Conservation (phyloP, 768 basidiomycete genomes). For the Strobilomyces dryophilus region DNA sequence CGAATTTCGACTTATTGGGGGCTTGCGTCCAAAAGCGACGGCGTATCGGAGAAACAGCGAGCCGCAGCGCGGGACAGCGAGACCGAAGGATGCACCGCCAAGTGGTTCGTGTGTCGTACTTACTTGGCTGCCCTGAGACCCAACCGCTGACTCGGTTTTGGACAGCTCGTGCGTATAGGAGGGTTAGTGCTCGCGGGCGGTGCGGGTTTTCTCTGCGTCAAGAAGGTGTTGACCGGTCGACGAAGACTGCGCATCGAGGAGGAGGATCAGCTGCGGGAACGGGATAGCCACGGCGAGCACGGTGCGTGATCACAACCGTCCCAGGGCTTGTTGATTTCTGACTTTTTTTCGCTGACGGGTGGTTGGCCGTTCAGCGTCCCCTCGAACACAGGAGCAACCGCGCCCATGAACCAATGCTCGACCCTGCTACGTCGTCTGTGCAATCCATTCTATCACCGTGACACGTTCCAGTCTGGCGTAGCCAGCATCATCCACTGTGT, state of each 20-base stretch:
- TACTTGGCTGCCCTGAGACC: neutral
- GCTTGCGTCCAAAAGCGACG: neutral
- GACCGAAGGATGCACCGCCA: conserved; percentile 12
- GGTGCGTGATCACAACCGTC: neutral
- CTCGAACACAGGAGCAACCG: conserved; percentile 4
- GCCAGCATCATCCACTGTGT: conserved; percentile 1
- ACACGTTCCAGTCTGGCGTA: neutral
- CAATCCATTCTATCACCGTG: neutral
- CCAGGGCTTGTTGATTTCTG: conserved; percentile 5
- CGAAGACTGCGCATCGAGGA: conserved; percentile 21
- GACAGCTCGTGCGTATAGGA: conserved; percentile 25
- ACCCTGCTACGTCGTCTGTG: neutral
- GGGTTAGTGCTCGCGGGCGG: conserved; percentile 27
- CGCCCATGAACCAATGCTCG: conserved; percentile 3
- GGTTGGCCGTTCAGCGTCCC: neutral
- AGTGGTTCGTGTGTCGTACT: conserved; percentile 13
- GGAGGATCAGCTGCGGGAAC: conserved; percentile 14
- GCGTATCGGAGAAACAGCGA: neutral
- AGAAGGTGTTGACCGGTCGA: conserved; percentile 25
- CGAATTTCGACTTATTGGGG: neutral
- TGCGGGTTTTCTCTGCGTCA: conserved; percentile 29
- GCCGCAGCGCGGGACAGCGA: no score
- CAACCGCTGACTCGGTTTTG: neutral
- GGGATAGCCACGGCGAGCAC: neutral
- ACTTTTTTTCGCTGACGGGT: neutral